Conservation (phyloP, 768 basidiomycete species). For the Candolleomyces efflorescens region DNA sequence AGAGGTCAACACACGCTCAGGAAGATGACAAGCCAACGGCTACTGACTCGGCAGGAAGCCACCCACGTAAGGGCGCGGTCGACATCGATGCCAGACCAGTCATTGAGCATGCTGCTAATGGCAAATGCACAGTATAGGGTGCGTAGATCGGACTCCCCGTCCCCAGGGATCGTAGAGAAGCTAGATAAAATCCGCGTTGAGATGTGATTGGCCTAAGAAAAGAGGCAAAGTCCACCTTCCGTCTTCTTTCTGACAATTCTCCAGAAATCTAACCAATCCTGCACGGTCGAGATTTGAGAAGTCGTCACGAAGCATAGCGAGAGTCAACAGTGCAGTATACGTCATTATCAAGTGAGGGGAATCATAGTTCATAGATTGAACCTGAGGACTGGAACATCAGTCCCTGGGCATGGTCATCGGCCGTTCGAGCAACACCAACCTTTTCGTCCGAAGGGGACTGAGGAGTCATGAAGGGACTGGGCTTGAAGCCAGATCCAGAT, state of each 20-base stretch:
- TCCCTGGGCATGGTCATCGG: background rate
- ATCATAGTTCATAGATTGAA: constrained; percentile 40
- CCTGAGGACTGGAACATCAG: too few relatives aligned
- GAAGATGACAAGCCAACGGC: constrained; percentile 2
- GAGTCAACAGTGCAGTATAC: constrained; percentile 81
- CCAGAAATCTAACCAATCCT: constrained; percentile 65
- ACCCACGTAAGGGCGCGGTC: constrained; percentile 61
- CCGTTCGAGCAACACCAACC: constrained; percentile 2
- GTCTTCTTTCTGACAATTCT: constrained; percentile 68
- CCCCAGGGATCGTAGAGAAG: constrained; percentile 66
- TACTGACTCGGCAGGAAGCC: constrained; percentile 62
- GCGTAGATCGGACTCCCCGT: constrained; percentile 74
- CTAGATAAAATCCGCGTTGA: constrained; percentile 34
- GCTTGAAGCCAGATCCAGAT: constrained; percentile 67
- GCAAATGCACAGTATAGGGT: constrained; percentile 87
- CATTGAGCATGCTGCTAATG: constrained; percentile 71
- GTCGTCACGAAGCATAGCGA: constrained; percentile 86
- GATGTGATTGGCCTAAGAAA: background rate
- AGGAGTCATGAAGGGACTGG: constrained; percentile 66
- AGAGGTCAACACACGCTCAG: constrained; percentile 2
- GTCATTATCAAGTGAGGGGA: constrained; percentile 89
- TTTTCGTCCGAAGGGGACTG: background rate
- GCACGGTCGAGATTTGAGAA: constrained; percentile 64
- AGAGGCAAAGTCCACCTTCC: constrained; percentile 61
- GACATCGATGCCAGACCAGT: constrained; percentile 74